Percentiles rank a stretch among this genome's conserved stretches.
Evolutionary conservation across 2,329 filamentous ascomycete species (phyloP).

Genomic region (Verticillium isaacii): DNA sequence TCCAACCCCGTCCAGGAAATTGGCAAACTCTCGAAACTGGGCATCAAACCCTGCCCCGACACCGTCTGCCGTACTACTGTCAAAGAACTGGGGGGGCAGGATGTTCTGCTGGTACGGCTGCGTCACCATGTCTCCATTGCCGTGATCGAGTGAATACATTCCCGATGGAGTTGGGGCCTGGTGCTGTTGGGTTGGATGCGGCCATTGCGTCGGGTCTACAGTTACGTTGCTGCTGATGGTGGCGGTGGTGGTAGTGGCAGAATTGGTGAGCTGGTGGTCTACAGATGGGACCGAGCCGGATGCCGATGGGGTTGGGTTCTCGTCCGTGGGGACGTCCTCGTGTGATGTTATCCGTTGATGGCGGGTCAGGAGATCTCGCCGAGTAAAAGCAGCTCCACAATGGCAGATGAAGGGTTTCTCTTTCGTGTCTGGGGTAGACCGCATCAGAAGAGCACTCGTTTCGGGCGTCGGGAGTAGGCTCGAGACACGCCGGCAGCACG

Average conservation of each 20-base stretch:
- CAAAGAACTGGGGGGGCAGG: conserved; percentile 17
- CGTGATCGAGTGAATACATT: background rate
- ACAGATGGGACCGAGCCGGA: background rate
- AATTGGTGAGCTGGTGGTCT: background rate
- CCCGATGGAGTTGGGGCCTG: background rate
- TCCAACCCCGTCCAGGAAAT: conserved; percentile 30
- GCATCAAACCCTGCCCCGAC: conserved; percentile 16
- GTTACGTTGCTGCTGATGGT: background rate
- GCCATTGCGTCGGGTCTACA: background rate
- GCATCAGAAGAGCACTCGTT: background rate
- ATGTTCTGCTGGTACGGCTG: conserved; percentile 20
- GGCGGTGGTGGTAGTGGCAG: background rate
- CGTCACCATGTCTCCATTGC: background rate
- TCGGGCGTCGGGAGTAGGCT: background rate
- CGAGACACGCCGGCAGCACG: background rate
- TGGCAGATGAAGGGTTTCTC: conserved; percentile 41
- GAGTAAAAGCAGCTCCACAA: conserved; percentile 38
- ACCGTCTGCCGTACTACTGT: conserved; percentile 12
- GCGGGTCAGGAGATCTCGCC: conserved; percentile 38
- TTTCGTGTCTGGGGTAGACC: conserved; percentile 32
- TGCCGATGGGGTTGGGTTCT: background rate
- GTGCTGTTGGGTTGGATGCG: background rate
- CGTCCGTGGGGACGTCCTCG: conserved; percentile 12
- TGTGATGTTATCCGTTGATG: conserved; percentile 35
- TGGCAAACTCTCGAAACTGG: conserved; percentile 32